phyloP scores from a whole-genome alignment of 2,329 filamentous ascomycete genomes.

The Magnaporthales sp. region DNA sequence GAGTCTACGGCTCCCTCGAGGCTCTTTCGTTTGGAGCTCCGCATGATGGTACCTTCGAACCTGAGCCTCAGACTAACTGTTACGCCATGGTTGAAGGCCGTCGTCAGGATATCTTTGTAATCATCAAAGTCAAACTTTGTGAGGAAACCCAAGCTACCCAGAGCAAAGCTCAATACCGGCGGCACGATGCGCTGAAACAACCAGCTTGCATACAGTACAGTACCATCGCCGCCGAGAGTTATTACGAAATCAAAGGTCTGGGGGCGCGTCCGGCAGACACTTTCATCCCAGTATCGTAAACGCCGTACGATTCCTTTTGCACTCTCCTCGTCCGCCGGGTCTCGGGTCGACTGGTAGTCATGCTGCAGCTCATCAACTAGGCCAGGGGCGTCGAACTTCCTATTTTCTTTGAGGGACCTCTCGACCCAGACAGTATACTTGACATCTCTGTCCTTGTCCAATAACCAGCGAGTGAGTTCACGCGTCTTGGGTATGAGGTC shows the following conservation, averaged over 20 bases:
- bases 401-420: conserved; percentile 60
- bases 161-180: conserved; percentile 81
- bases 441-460: conserved; percentile 58
- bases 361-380: conserved; percentile 53
- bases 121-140: conserved; percentile 91
- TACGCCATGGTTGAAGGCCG: conserved; percentile 72
- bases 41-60: conserved; percentile 92
- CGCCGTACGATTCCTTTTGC: conserved; percentile 36
- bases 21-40: conserved; percentile 48
- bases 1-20: conserved; percentile 7
- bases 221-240: conserved; percentile 91
- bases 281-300: conserved; percentile 74
- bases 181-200: conserved; percentile 93
- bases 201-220: conserved; percentile 93
- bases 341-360: conserved; percentile 24
- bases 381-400: conserved; percentile 63
- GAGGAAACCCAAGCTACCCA: conserved; percentile 88
- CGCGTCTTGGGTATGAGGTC: conserved; percentile 69
- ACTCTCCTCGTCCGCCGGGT: conserved; percentile 24
- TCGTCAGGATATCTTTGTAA: conserved; percentile 59
- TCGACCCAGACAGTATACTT: conserved; percentile 79
- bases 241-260: conserved; percentile 92
- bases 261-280: conserved; percentile 67
- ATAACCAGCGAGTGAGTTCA: conserved; percentile 71
- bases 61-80: conserved; percentile 80